Evolutionary conservation across 345 rosid genomes (phyloP), one percentile per base, ranked within the genome.

Genomic region (Raphanus raphanistrum): DNA sequence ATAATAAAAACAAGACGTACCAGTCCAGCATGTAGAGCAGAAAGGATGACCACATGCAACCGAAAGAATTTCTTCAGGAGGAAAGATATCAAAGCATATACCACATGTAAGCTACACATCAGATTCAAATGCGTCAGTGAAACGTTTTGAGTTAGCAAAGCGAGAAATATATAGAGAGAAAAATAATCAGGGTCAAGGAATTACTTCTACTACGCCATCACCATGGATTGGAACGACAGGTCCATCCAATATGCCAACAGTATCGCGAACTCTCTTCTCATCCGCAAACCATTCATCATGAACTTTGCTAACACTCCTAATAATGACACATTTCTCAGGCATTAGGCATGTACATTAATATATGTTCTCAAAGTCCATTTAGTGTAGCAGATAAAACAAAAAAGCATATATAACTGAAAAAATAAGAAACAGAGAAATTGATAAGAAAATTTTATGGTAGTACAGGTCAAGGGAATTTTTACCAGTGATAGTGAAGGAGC

Each of bases 1-100:
- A 52, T 5, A 16, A 28, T 3, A 58, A 17, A 2, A 60, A 21
- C 2, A 43, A 9, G 41, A 12, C 66, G 32, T 72, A 91, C 99
- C 97, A 82, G 82, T 78, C 99, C 99, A 96, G 83, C 99, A 96
- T 59, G 84, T 38, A 36, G 73, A 8, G 82, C 99, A 96, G 83
- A 88, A 96, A 67, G 96, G 99, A 85, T 96, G 99, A 71, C 97
- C 99, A 87, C 99, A 96, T 79, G 91, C 88, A 78, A 88, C 90
- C 28, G 93, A 84, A 71, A 50, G 48, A 61, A 90, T 83, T 54
- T 82, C 81, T 69, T 85, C 87, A 13, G 3, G 52, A 25, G 72
- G 77, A 69, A 74, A 76, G 76, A 85, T 66, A 21, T 93, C 98
- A 66, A 93, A 96, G 79, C 99, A 96, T 45, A 96, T 90, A 55